These are phyloP conservation scores for Tritrichomonas musculus DNA, from an alignment of 208 protist genomes.

Conservation along the genomic window DNA sequence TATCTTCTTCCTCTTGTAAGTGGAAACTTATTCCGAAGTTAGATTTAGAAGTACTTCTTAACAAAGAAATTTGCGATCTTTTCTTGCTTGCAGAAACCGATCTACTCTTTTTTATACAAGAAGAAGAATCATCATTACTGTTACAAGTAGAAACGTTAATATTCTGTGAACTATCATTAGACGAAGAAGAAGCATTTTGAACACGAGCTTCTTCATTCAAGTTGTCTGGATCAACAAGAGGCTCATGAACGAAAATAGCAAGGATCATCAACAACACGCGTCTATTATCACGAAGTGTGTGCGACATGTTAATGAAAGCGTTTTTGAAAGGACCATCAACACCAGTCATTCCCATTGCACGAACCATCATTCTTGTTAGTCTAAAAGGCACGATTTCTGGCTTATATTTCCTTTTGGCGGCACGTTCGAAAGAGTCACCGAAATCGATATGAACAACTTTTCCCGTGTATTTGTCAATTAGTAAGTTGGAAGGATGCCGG, in stretches of 20 bases:
- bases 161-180: too few relatives aligned
- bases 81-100: too few relatives aligned
- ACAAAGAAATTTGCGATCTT: too few relatives aligned
- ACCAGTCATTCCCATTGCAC: background rate
- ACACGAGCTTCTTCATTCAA: background rate
- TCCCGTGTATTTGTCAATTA: background rate
- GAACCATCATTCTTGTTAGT: background rate
- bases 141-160: too few relatives aligned
- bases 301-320: slow-evolving; percentile 30
- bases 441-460: slow-evolving; percentile 35
- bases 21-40: too few relatives aligned
- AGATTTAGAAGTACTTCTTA: background rate
- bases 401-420: background rate
- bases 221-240: background rate
- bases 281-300: slow-evolving; percentile 34
- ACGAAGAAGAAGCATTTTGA: too few relatives aligned
- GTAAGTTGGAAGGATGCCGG: background rate
- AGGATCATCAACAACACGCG: slow-evolving; percentile 1
- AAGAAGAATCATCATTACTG: too few relatives aligned
- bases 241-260: background rate
- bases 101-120: too few relatives aligned
- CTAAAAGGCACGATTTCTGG: slow-evolving; percentile 33
- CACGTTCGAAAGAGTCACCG: slow-evolving; percentile 45
- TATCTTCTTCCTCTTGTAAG: background rate
- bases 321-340: background rate